Conservation (phyloP, 2,329 filamentous ascomycete genomes). For the Canariomyces notabilis region DNA sequence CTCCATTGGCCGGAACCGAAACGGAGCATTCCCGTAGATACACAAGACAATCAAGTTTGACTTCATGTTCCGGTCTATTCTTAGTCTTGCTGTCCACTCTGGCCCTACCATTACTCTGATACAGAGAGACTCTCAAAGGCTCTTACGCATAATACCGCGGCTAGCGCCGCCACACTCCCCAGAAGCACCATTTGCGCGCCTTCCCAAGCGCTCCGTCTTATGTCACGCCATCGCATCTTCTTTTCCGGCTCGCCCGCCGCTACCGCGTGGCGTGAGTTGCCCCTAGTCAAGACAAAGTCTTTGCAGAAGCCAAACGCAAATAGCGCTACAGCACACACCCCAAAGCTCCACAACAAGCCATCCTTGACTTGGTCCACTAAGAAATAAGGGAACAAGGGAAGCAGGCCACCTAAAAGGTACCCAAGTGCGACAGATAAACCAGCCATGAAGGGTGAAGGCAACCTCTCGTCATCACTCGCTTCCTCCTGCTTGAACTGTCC, state of each 20-base stretch:
- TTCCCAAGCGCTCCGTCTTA: conserved; percentile 26
- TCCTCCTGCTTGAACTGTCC: no score
- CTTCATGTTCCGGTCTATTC: no score
- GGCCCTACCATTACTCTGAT: no score
- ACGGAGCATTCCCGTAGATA: no score
- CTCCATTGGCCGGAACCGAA: no score
- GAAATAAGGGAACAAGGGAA: conserved; percentile 31
- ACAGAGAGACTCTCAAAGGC: no score
- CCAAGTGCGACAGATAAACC: conserved; percentile 29
- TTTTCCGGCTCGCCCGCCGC: background rate
- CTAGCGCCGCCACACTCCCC: conserved; percentile 28
- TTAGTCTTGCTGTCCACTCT: no score
- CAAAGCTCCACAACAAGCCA: conserved; percentile 31
- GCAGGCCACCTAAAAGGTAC: conserved; percentile 29
- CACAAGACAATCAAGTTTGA: no score
- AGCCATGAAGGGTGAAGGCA: conserved; percentile 21
- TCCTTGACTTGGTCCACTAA: conserved; percentile 25
- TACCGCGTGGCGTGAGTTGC: no score
- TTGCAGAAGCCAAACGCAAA: conserved; percentile 30
- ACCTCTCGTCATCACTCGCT: no score
- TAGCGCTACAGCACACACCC: conserved; percentile 28
- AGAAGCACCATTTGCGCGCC: conserved; percentile 31
- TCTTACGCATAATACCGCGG: conserved; percentile 31
- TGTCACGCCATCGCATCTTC: conserved; percentile 19
- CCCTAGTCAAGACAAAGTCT: conserved; percentile 24